phyloP scores from a whole-genome alignment of 805 yeast species.

The Yarrowia divulgata region DNA sequence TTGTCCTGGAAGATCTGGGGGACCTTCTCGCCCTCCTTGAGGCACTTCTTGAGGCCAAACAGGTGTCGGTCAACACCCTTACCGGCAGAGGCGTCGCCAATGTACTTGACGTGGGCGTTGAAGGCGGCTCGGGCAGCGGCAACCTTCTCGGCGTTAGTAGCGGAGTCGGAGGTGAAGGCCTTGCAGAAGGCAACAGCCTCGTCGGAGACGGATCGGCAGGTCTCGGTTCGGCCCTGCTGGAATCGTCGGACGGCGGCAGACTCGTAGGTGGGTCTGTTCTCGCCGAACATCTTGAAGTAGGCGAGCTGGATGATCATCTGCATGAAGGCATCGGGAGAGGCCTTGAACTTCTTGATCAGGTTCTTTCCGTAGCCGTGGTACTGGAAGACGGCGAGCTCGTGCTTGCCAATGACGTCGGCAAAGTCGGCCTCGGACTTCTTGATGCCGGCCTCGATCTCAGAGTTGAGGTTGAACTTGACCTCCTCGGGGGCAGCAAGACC shows the following conservation, averaged over 20 bases:
- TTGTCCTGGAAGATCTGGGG: slow-evolving; percentile 81
- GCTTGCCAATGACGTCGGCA: slow-evolving; percentile 62
- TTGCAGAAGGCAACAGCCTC: slow-evolving; percentile 75
- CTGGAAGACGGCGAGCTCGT: slow-evolving; percentile 80
- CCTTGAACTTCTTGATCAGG: slow-evolving; percentile 80
- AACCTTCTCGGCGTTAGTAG: slow-evolving; percentile 63
- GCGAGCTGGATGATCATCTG: slow-evolving; percentile 93
- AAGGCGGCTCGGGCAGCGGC: slow-evolving; percentile 74
- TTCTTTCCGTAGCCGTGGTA: slow-evolving; percentile 86
- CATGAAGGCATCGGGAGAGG: slow-evolving; percentile 91
- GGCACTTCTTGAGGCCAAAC: slow-evolving; percentile 81
- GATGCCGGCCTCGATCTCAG: slow-evolving; percentile 60
- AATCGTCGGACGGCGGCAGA: slow-evolving; percentile 92
- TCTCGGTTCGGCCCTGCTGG: slow-evolving; percentile 91
- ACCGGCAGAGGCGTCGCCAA: slow-evolving; percentile 81
- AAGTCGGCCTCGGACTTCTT: slow-evolving; percentile 64
- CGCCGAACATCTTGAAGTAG: slow-evolving; percentile 81
- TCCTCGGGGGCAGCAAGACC: slow-evolving; percentile 50
- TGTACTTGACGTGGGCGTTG: slow-evolving; percentile 74
- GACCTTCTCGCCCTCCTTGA: slow-evolving; percentile 60
- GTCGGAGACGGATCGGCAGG: slow-evolving; percentile 81
- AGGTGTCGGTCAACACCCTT: slow-evolving; percentile 93
- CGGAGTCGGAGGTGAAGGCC: slow-evolving; percentile 68
- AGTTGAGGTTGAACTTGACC: slow-evolving; percentile 62
- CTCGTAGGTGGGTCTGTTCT: slow-evolving; percentile 89